phyloP scores from a whole-genome alignment of 2,329 filamentous ascomycete species.

The Colletotrichum sp. region DNA sequence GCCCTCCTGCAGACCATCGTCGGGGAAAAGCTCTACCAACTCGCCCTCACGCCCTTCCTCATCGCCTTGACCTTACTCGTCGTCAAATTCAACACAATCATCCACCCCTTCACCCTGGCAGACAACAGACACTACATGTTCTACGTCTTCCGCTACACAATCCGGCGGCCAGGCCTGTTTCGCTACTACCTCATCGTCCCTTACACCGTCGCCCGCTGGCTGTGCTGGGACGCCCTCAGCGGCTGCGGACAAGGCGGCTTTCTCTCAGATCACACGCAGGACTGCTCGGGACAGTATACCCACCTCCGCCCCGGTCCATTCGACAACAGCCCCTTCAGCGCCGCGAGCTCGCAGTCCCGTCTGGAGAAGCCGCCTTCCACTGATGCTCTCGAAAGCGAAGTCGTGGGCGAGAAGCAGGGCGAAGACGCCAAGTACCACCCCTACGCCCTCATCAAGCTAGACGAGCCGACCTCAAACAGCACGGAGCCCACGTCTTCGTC shows the following conservation, averaged over 20 bases:
- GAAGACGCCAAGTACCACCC: constrained; percentile 1
- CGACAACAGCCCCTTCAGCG: constrained; percentile 32
- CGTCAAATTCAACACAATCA: constrained; percentile 85
- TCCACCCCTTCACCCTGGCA: constrained; percentile 94
- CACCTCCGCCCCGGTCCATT: constrained; percentile 22
- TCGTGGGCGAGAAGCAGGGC: neutral
- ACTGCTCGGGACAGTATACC: constrained; percentile 1
- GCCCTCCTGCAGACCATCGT: constrained; percentile 27
- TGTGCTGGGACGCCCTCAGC: constrained; percentile 68
- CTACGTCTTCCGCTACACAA: constrained; percentile 87
- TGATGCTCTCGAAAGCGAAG: neutral
- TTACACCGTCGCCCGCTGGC: constrained; percentile 75
- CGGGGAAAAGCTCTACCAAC: constrained; percentile 32
- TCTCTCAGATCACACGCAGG: neutral
- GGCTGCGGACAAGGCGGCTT: constrained; percentile 34
- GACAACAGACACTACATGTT: constrained; percentile 98
- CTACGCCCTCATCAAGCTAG: constrained; percentile 25
- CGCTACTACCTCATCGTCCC: constrained; percentile 72
- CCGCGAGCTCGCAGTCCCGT: neutral
- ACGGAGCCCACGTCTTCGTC: constrained; percentile 47
- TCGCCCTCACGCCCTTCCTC: constrained; percentile 30
- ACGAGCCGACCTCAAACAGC: constrained; percentile 28
- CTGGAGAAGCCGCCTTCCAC: neutral
- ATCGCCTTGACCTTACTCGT: constrained; percentile 42
- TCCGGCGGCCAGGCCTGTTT: constrained; percentile 67